A percentile compares a stretch with the other conserved stretches of the same genome.
These are phyloP conservation scores for Apostasia ramifera DNA, from an alignment of 106 monocot genomes.

Conservation along the genomic window DNA sequence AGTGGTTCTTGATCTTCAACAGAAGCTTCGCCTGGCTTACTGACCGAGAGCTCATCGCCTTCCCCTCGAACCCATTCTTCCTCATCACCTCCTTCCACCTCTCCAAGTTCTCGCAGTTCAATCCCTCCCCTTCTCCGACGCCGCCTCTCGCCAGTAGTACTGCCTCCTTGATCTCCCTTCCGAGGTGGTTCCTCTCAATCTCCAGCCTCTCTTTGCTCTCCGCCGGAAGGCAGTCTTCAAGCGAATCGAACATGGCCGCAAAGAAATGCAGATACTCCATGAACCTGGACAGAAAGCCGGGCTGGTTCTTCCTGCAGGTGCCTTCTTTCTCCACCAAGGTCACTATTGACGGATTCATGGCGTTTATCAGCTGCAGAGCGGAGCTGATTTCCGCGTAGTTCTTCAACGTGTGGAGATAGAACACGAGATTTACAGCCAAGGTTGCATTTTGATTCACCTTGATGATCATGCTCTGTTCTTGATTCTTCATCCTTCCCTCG, in stretches of 20 bases:
- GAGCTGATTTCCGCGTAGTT: conserved; percentile 19
- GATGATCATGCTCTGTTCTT: neutral
- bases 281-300: conserved; percentile 22
- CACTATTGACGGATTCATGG: conserved; percentile 37
- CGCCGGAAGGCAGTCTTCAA: conserved; percentile 39
- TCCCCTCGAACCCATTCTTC: conserved; percentile 16
- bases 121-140: neutral
- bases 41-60: conserved; percentile 40
- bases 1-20: conserved; percentile 48
- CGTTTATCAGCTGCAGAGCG: conserved; percentile 14
- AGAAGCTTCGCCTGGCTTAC: conserved; percentile 61
- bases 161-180: conserved; percentile 32
- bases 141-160: neutral
- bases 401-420: conserved; percentile 26
- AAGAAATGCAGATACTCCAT: conserved; percentile 39
- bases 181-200: conserved; percentile 51
- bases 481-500: conserved; percentile 12
- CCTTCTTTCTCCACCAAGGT: conserved; percentile 46
- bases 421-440: conserved; percentile 40
- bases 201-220: conserved; percentile 42
- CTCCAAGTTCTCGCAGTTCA: conserved; percentile 10
- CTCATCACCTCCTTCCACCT: conserved; percentile 42
- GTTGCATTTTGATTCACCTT: conserved; percentile 20
- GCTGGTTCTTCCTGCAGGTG: neutral
- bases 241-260: conserved; percentile 45